These are phyloP conservation scores for Cordyceps fumosorosea DNA, from an alignment of 2,329 filamentous ascomycete genomes.

Conservation along the genomic window DNA sequence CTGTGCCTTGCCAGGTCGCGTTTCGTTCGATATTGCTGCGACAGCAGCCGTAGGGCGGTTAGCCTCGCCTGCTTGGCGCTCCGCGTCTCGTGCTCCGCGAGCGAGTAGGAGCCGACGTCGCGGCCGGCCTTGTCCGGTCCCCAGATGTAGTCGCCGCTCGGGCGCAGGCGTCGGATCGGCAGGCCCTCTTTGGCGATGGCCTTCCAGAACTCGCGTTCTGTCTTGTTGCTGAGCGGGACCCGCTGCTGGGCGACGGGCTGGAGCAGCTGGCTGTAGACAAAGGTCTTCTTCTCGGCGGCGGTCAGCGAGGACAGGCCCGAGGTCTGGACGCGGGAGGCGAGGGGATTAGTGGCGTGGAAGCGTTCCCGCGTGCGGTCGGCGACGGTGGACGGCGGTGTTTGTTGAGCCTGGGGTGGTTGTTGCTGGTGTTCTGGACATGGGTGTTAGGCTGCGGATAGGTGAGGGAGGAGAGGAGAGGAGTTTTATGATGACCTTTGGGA, in stretches of 20 bases:
- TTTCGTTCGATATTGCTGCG: constrained; percentile 36
- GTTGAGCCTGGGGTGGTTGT: not conserved
- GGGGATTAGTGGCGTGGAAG: constrained; percentile 45
- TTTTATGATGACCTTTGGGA: not conserved
- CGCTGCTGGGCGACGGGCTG: constrained; percentile 32
- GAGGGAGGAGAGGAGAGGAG: not conserved
- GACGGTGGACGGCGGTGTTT: constrained; percentile 30
- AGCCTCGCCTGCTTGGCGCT: constrained; percentile 36
- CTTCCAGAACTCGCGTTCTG: constrained; percentile 53
- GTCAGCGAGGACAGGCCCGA: constrained; percentile 40
- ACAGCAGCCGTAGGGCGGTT: constrained; percentile 36
- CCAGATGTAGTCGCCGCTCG: constrained; percentile 35
- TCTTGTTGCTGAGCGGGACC: constrained; percentile 36
- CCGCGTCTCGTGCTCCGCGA: constrained; percentile 39
- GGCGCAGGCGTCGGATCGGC: constrained; percentile 38
- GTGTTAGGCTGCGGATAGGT: not conserved
- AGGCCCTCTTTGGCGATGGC: constrained; percentile 45
- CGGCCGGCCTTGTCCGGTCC: constrained; percentile 44
- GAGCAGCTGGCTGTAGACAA: constrained; percentile 41
- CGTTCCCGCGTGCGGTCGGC: constrained; percentile 41
- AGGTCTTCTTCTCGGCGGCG: constrained; percentile 42
- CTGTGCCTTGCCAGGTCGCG: constrained; percentile 24
- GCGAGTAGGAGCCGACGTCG: constrained; percentile 41
- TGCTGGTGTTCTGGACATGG: not conserved
- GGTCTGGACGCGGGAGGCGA: constrained; percentile 35